These are phyloP conservation scores for Ogataea pilisensis DNA, from an alignment of 805 yeast species.

Conservation along the genomic window DNA sequence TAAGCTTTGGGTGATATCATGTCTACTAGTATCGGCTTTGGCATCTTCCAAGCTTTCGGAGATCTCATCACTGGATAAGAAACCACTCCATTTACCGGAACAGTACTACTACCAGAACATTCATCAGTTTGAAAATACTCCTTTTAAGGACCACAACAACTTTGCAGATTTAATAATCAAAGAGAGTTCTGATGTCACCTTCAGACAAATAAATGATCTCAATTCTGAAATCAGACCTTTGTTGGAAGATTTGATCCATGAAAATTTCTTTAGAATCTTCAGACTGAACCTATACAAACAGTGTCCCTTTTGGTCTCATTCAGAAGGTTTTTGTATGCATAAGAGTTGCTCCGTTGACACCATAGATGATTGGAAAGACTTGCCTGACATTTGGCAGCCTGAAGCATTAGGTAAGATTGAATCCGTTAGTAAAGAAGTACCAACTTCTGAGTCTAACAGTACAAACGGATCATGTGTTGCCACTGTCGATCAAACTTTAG, in stretches of 20 bases:
- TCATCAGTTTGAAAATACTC: conserved; percentile 31
- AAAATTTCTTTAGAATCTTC: conserved; percentile 85
- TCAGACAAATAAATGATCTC: conserved; percentile 46
- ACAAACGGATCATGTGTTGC: conserved; percentile 25
- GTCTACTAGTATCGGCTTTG: not conserved
- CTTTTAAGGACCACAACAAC: conserved; percentile 22
- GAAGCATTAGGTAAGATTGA: conserved; percentile 58
- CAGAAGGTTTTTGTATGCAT: conserved; percentile 77
- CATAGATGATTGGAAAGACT: conserved; percentile 64
- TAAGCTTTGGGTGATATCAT: not conserved
- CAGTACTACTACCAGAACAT: conserved; percentile 24
- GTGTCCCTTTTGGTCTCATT: conserved; percentile 84
- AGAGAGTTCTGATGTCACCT: conserved; percentile 31
- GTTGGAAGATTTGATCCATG: conserved; percentile 53
- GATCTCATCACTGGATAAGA: conserved; percentile 20
- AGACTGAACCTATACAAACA: conserved; percentile 75
- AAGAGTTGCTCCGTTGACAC: conserved; percentile 88
- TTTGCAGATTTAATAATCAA: conserved; percentile 21
- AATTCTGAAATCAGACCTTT: conserved; percentile 52
- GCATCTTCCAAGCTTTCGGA: conserved; percentile 12
- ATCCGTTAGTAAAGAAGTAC: conserved; percentile 22
- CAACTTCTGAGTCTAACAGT: conserved; percentile 30
- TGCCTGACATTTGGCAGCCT: conserved; percentile 72
- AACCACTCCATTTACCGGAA: conserved; percentile 21
- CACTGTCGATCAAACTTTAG: conserved; percentile 2